A percentile compares a stretch with the other conserved stretches of the same genome.
Evolutionary conservation across 306 rosid species (phyloP).

Genomic region (Castanopsis chinensis): DNA sequence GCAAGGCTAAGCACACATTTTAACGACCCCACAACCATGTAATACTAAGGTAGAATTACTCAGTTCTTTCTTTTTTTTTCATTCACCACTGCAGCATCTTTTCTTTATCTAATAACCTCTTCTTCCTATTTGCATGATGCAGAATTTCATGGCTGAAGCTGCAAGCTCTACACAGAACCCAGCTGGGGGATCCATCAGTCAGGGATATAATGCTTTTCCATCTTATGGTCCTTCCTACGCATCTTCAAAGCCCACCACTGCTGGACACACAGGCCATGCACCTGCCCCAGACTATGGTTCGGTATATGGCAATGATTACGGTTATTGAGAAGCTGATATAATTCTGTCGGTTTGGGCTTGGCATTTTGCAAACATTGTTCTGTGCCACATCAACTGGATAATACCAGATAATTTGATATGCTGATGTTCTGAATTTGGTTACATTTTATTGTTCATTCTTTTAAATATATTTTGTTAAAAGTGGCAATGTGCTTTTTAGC

Average conservation of each 20-base stretch:
- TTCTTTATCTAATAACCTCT: not conserved
- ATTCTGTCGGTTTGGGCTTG: constrained; percentile 24
- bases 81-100: not conserved
- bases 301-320: constrained; percentile 52
- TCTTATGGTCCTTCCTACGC: constrained; percentile 43
- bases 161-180: constrained; percentile 47
- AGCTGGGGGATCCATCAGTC: constrained; percentile 40
- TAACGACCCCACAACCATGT: not conserved
- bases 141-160: constrained; percentile 68
- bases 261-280: constrained; percentile 39
- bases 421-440: not conserved
- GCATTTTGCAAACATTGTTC: constrained; percentile 25
- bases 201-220: constrained; percentile 48
- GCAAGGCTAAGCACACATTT: no score
- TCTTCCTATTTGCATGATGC: constrained; percentile 22
- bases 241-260: constrained; percentile 40
- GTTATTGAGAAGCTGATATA: constrained; percentile 33
- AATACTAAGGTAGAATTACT: not conserved
- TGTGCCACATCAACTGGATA: constrained; percentile 14
- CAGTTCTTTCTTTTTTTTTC: not conserved
- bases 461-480: not conserved
- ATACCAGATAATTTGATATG: not conserved
- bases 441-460: not conserved
- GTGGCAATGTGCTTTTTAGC: not conserved
- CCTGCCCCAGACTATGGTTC: constrained; percentile 51